Conservation (phyloP, 148 eudicot species). For the Euryodendron excelsum region DNA sequence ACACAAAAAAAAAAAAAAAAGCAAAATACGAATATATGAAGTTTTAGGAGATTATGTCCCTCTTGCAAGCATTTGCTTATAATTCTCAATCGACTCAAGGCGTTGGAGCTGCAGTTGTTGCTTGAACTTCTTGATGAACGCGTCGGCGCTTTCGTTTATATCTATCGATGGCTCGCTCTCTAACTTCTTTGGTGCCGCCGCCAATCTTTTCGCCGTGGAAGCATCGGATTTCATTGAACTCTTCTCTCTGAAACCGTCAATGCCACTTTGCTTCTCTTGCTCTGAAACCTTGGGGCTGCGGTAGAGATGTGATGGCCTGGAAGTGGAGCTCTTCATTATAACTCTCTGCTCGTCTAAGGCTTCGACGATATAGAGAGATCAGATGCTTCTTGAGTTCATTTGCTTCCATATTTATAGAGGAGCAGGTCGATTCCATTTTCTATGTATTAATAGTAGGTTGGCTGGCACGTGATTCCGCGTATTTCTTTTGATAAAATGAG, state of each 20-base stretch:
- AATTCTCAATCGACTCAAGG: conserved; percentile 72
- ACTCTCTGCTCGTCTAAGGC: no score
- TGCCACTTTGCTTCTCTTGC: neutral
- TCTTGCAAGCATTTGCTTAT: conserved; percentile 65
- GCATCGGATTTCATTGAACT: neutral
- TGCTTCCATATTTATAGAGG: neutral
- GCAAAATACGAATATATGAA: no score
- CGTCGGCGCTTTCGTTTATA: conserved; percentile 71
- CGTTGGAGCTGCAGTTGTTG: conserved; percentile 68
- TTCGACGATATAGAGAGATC: neutral
- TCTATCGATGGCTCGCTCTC: conserved; percentile 43
- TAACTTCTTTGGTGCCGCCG: neutral
- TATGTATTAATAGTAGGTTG: no score
- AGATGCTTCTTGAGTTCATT: neutral
- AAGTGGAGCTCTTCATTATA: conserved; percentile 15
- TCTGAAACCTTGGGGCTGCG: neutral
- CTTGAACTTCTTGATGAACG: conserved; percentile 69
- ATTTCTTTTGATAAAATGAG: no score
- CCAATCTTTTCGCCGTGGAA: no score
- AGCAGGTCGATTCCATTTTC: no score
- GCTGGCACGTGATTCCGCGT: no score
- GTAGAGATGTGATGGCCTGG: conserved; percentile 11
- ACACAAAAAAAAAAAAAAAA: no score
- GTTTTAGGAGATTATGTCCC: conserved; percentile 30
- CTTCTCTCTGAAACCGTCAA: neutral